Percentiles rank a stretch among this genome's conserved stretches.
Evolutionary conservation across 371 early-diverging fungal genomes (phyloP).

Genomic region (Lichtheimia ramosa): DNA sequence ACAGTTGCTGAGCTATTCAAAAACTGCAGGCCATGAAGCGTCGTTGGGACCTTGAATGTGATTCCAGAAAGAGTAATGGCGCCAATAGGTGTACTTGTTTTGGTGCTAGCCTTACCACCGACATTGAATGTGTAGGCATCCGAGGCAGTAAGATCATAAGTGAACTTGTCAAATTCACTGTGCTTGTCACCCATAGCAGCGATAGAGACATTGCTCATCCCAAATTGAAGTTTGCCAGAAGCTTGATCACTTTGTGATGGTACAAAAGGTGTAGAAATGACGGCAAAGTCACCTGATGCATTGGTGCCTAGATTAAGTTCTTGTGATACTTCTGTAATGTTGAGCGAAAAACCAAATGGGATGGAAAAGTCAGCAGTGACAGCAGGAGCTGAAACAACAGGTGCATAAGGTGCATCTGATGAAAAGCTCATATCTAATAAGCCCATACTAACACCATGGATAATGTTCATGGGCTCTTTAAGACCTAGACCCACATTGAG

Average conservation of each 20-base stretch:
- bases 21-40: slow-evolving; percentile 60
- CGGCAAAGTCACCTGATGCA: slow-evolving; percentile 40
- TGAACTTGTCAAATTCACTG: slow-evolving; percentile 46
- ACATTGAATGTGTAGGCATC: slow-evolving; percentile 48
- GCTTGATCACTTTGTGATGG: slow-evolving; percentile 43
- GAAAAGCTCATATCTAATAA: slow-evolving; percentile 49
- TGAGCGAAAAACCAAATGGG: slow-evolving; percentile 55
- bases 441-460: slow-evolving; percentile 49
- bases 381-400: slow-evolving; percentile 37
- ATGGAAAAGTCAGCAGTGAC: slow-evolving; percentile 47
- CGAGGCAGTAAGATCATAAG: slow-evolving; percentile 46
- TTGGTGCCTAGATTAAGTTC: slow-evolving; percentile 40
- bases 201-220: slow-evolving; percentile 31
- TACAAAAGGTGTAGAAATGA: slow-evolving; percentile 34
- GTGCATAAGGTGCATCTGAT: slow-evolving; percentile 40
- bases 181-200: slow-evolving; percentile 40
- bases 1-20: slow-evolving; percentile 57
- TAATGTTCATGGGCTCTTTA: slow-evolving; percentile 40
- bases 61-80: slow-evolving; percentile 55
- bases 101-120: slow-evolving; percentile 51
- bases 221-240: slow-evolving; percentile 45
- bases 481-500: slow-evolving; percentile 45
- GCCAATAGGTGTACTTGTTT: slow-evolving; percentile 61
- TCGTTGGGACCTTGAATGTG: slow-evolving; percentile 54
- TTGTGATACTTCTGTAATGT: slow-evolving; percentile 46